Evolutionary conservation across 768 basidiomycete genomes (phyloP).

Genomic region (Hericium erinaceus): DNA sequence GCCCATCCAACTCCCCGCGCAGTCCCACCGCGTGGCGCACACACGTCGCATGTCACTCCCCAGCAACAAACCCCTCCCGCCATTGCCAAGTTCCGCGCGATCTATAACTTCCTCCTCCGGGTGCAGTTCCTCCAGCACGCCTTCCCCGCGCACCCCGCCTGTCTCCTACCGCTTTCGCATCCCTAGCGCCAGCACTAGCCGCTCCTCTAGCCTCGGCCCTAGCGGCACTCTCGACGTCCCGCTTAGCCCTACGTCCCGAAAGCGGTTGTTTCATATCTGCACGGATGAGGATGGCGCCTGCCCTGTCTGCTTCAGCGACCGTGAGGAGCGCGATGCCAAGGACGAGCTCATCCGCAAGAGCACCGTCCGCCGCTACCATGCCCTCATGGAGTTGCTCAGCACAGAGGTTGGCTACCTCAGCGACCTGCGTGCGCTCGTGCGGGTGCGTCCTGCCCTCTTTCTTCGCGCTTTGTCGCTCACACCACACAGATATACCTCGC

Average conservation of each 20-base stretch:
- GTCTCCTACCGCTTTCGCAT: background rate
- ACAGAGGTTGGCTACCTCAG: slow-evolving; percentile 79
- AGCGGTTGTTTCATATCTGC: slow-evolving; percentile 25
- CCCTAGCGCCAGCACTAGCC: background rate
- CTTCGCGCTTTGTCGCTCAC: background rate
- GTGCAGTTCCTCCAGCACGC: background rate
- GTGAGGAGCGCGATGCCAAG: background rate
- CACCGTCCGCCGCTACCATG: slow-evolving; percentile 39
- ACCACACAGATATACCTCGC: slow-evolving; percentile 36
- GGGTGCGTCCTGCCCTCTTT: slow-evolving; percentile 34
- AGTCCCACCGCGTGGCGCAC: too few species aligned
- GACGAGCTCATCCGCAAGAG: slow-evolving; percentile 5
- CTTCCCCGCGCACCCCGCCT: background rate
- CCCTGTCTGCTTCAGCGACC: slow-evolving; percentile 19
- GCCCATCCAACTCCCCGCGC: too few species aligned
- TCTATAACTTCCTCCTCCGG: slow-evolving; percentile 1
- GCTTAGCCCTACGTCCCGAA: background rate
- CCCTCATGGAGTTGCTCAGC: slow-evolving; percentile 73
- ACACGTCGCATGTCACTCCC: background rate
- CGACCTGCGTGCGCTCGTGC: slow-evolving; percentile 70
- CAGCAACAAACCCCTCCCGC: slow-evolving; percentile 1
- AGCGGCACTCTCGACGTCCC: background rate
- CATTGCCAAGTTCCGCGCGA: background rate
- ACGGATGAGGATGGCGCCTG: slow-evolving; percentile 21
- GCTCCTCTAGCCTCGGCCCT: background rate